Evolutionary conservation across 169 alveolate species (phyloP).

Genomic region (Plasmodium gonderi): DNA sequence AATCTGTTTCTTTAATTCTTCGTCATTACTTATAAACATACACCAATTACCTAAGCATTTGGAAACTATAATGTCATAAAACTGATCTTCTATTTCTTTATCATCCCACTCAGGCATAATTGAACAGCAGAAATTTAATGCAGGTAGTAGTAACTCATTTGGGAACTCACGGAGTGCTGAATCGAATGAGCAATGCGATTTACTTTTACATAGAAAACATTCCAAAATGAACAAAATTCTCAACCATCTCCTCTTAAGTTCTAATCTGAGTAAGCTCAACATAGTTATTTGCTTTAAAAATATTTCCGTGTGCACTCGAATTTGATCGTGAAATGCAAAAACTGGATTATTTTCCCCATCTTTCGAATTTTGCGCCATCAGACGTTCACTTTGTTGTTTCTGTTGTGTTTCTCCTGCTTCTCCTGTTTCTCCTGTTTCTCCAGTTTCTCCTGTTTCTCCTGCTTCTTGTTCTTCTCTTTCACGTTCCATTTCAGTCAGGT

Average conservation of each 20-base stretch:
- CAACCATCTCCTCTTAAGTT: slow-evolving; percentile 82
- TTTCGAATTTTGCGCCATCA: not conserved
- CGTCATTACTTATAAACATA: slow-evolving; percentile 75
- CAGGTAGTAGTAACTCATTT: slow-evolving; percentile 78
- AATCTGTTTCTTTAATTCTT: slow-evolving; percentile 77
- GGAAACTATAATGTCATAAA: slow-evolving; percentile 79
- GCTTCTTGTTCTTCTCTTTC: slow-evolving; percentile 1
- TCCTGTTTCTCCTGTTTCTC: not conserved
- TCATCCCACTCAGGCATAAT: slow-evolving; percentile 78
- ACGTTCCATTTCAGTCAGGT: slow-evolving; percentile 43
- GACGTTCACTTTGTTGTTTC: not conserved
- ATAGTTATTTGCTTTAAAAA: slow-evolving; percentile 59
- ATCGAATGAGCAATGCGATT: slow-evolving; percentile 77
- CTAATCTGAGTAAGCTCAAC: slow-evolving; percentile 35
- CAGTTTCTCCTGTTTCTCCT: not conserved
- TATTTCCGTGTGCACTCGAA: slow-evolving; percentile 31
- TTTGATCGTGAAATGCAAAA: slow-evolving; percentile 41
- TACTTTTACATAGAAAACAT: slow-evolving; percentile 78
- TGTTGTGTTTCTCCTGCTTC: not conserved
- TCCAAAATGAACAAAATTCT: slow-evolving; percentile 80
- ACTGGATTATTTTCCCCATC: not conserved
- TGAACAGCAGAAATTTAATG: slow-evolving; percentile 78
- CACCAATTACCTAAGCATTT: slow-evolving; percentile 84
- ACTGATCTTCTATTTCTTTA: slow-evolving; percentile 79
- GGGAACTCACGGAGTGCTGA: slow-evolving; percentile 81